Conservation (phyloP, 116 monocot species). For the Posidonia oceanica region DNA sequence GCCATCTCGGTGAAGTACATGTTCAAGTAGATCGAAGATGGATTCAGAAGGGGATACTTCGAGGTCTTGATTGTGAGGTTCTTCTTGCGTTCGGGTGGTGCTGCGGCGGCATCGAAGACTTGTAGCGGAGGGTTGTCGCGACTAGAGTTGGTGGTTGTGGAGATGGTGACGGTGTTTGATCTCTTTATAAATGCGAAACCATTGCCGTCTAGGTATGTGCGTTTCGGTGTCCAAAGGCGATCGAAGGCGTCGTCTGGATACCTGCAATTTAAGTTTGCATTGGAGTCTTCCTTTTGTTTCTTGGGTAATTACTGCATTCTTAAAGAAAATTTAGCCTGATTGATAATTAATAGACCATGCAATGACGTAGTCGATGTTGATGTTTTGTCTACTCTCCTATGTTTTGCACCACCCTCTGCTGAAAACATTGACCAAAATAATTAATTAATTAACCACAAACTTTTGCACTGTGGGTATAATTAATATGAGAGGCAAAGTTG, state of each 20-base stretch:
- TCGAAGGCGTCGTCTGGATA: not conserved
- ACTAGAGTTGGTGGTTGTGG: not conserved
- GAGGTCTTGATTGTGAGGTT: not conserved
- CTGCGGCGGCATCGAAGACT: not conserved
- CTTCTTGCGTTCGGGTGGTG: not conserved
- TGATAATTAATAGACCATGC: too few species aligned
- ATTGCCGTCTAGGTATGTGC: not conserved
- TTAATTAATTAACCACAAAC: too few species aligned
- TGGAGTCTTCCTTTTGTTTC: too few species aligned
- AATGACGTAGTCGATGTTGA: too few species aligned
- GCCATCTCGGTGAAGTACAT: constrained; percentile 26
- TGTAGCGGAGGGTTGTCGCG: not conserved
- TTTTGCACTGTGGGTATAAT: too few species aligned
- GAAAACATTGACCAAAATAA: too few species aligned
- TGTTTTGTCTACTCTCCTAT: too few species aligned
- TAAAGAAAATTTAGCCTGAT: too few species aligned
- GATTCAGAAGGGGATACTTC: not conserved
- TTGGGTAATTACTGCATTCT: too few species aligned
- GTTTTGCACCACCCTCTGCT: too few species aligned
- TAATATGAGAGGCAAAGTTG: too few species aligned
- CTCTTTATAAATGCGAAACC: not conserved
- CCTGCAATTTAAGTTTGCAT: not conserved
- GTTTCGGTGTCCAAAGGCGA: not conserved
- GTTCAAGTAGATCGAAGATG: constrained; percentile 12
- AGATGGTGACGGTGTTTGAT: not conserved